phyloP scores from a whole-genome alignment of 2,329 filamentous ascomycete genomes.

The Ceratocystiopsis brevicomis region DNA sequence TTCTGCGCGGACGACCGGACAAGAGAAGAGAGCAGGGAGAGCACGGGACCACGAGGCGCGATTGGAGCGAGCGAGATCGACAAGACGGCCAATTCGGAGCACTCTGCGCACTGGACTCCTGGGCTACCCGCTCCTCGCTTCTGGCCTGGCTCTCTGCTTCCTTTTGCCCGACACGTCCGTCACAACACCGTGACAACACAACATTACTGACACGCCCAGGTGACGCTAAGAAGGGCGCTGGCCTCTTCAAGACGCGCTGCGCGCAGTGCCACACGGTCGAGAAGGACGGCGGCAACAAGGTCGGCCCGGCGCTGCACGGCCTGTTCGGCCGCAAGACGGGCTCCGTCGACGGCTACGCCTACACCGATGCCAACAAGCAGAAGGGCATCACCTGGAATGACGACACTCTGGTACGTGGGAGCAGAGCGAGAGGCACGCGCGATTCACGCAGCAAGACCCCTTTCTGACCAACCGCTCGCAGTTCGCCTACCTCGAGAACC shows the following conservation, averaged over 20 bases:
- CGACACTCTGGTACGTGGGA: slow-evolving; percentile 50
- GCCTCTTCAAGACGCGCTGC: slow-evolving; percentile 98
- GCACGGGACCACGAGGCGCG: too few species aligned
- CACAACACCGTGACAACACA: too few species aligned
- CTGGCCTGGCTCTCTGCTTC: too few species aligned
- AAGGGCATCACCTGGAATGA: slow-evolving; percentile 85
- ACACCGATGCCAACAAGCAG: slow-evolving; percentile 99
- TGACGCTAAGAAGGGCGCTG: slow-evolving; percentile 90
- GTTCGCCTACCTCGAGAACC: slow-evolving; percentile 99
- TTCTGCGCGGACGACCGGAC: background rate
- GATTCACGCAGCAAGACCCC: too few species aligned
- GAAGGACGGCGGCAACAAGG: slow-evolving; percentile 83
- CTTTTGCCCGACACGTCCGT: too few species aligned
- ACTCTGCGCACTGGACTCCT: too few species aligned
- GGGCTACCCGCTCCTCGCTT: too few species aligned
- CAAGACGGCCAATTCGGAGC: too few species aligned
- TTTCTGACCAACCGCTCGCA: slow-evolving; percentile 18
- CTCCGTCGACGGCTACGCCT: slow-evolving; percentile 77
- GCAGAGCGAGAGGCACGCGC: too few species aligned
- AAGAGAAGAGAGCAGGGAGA: background rate
- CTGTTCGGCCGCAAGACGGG: slow-evolving; percentile 95
- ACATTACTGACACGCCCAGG: slow-evolving; percentile 36
- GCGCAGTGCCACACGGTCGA: slow-evolving; percentile 97
- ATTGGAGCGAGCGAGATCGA: too few species aligned
- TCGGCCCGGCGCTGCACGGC: slow-evolving; percentile 90